Evolutionary conservation across 768 basidiomycete species (phyloP), one percentile per base, ranked within the genome.

Genomic region (Tremella mesenterica): DNA sequence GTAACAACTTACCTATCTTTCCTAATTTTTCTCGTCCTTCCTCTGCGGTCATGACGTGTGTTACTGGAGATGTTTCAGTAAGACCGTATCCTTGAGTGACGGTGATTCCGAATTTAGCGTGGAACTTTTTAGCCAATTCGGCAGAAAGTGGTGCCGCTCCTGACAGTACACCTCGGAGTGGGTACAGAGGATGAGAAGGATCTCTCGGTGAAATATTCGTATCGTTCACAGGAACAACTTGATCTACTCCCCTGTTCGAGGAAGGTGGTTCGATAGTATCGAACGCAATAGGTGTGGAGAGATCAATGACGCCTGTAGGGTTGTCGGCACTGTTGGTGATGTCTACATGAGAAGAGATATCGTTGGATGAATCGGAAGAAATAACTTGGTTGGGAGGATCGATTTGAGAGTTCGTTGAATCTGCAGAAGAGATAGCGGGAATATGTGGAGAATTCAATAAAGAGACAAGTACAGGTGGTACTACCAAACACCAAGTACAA

Each of bases 61-160:
- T 78, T 0, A 82, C 82, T 0, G 86, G 86, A 0, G 86, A 85
- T 0, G 86, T 88, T 73, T 90, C 88, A 0, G 87, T 89, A 18
- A 89, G 76, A 25, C 88, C 67, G 45, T 60, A 74, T n/a, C 61
- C 72, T 48, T 67, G 76, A 2, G 74, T 76, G 13, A 75, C 50
- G 12, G 45, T 36, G 31, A 53, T 53, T 25, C 54, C 55, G 16
- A 79, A 63, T 44, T 75, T 75, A 12, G 60, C 54, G 34, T 71
- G 61, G 14, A 82, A 79, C 21, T 80, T 74, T 21, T 76, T 73
- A 2, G 80, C 79, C 16, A 91, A 76, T 2, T 81, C 79, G 1
- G 79, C 77, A 0, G 85, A 83, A 1, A 91, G 73, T 0, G 90
- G 89, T 1, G 90, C 90, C 0, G 88, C 90, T 2, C 86, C 89